These are phyloP conservation scores for Fusarium setosum DNA, from an alignment of 2,329 filamentous ascomycete species.

Conservation along the genomic window DNA sequence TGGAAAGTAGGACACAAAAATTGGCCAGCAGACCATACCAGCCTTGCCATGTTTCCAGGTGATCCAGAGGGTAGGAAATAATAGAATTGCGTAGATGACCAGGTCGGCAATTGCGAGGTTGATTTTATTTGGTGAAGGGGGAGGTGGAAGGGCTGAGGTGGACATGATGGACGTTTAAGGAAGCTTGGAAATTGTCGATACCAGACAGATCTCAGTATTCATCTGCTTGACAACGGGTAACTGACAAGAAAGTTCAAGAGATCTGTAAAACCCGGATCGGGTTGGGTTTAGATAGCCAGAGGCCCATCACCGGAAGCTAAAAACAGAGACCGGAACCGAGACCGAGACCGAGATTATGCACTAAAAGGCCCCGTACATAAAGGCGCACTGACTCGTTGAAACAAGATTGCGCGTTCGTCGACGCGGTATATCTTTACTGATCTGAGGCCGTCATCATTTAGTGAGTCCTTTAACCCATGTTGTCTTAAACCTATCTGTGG, in stretches of 20 bases:
- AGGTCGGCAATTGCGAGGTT: slow-evolving; percentile 36
- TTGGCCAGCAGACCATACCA: slow-evolving; percentile 46
- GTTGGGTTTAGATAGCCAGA: background rate
- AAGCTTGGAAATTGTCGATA: background rate
- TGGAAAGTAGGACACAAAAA: slow-evolving; percentile 39
- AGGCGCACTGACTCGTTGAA: background rate
- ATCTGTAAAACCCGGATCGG: background rate
- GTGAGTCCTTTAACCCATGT: too few species aligned
- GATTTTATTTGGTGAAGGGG: slow-evolving; percentile 3
- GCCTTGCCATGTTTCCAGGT: slow-evolving; percentile 44
- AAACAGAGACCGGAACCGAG: background rate
- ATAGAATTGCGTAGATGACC: slow-evolving; percentile 33
- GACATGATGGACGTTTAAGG: background rate
- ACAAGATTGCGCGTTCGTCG: too few species aligned
- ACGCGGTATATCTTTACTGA: too few species aligned
- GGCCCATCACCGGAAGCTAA: background rate
- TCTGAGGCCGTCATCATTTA: too few species aligned
- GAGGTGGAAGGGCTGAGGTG: background rate
- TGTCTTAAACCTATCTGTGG: too few species aligned
- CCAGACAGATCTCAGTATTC: background rate
- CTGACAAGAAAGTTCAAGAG: background rate
- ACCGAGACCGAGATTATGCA: background rate
- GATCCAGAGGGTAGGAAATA: slow-evolving; percentile 33
- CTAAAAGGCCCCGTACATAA: too few species aligned
- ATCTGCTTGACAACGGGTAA: background rate